phyloP scores from a whole-genome alignment of 2,329 filamentous ascomycete species.

The Penicillium hesseltinei region DNA sequence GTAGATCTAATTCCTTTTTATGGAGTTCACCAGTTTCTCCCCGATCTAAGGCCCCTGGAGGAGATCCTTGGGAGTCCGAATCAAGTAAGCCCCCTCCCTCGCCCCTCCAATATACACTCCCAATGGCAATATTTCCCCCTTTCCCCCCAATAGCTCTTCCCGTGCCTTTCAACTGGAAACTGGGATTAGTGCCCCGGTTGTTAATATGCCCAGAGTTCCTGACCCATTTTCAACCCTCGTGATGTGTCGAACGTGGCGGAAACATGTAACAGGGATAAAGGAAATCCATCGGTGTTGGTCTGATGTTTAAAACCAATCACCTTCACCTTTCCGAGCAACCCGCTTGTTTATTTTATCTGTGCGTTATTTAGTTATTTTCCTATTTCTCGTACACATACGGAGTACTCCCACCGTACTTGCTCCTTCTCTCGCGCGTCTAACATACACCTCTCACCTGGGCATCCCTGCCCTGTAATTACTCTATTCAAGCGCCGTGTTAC shows the following conservation, averaged over 20 bases:
- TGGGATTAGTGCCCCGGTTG: slow-evolving; percentile 15
- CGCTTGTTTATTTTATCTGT: slow-evolving; percentile 3
- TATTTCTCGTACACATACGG: neutral
- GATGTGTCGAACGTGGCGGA: slow-evolving; percentile 35
- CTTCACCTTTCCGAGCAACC: slow-evolving; percentile 11
- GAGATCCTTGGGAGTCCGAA: neutral
- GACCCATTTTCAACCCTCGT: slow-evolving; percentile 20
- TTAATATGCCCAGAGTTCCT: slow-evolving; percentile 14
- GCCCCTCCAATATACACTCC: slow-evolving; percentile 2
- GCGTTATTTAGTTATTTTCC: slow-evolving; percentile 1
- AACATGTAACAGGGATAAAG: slow-evolving; percentile 19
- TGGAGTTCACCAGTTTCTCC: slow-evolving; percentile 18
- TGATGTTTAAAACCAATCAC: slow-evolving; percentile 16
- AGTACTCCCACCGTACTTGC: neutral
- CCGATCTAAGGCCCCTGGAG: slow-evolving; percentile 11
- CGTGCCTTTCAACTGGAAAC: slow-evolving; percentile 15
- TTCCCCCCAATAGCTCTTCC: slow-evolving; percentile 5
- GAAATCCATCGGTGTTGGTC: neutral
- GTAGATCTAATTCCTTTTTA: slow-evolving; percentile 16
- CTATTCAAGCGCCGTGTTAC: slow-evolving; percentile 13
- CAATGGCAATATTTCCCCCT: slow-evolving; percentile 19
- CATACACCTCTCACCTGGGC: neutral
- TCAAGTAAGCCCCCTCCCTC: neutral
- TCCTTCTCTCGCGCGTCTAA: neutral
- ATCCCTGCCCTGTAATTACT: slow-evolving; percentile 9